Evolutionary conservation across 805 yeast species (phyloP).

Genomic region (Cyberlindnera petersonii): DNA sequence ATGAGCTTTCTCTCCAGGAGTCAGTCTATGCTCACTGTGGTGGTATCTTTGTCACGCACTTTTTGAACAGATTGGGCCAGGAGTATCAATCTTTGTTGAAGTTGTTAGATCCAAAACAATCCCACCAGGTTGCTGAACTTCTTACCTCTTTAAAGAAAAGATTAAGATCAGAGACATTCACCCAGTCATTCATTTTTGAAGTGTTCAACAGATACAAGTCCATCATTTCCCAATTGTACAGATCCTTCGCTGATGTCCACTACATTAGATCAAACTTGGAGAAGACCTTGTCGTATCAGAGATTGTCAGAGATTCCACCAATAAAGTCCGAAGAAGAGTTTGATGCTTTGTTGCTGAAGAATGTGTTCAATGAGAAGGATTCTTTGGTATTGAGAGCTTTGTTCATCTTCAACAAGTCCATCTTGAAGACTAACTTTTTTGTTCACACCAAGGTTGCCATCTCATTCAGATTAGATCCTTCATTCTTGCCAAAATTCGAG

Average conservation of each 20-base stretch:
- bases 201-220: conserved; percentile 67
- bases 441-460: conserved; percentile 92
- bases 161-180: conserved; percentile 88
- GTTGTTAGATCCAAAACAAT: conserved; percentile 58
- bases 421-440: conserved; percentile 91
- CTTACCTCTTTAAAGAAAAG: conserved; percentile 79
- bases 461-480: conserved; percentile 85
- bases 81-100: conserved; percentile 71
- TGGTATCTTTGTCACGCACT: conserved; percentile 88
- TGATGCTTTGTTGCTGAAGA: conserved; percentile 57
- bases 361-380: conserved; percentile 74
- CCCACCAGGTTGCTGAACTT: conserved; percentile 66
- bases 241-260: conserved; percentile 88
- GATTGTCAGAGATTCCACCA: conserved; percentile 73
- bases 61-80: conserved; percentile 88
- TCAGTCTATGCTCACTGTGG: conserved; percentile 93
- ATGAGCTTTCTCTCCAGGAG: conserved; percentile 88
- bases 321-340: conserved; percentile 75
- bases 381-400: conserved; percentile 77
- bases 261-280: conserved; percentile 68
- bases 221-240: conserved; percentile 76
- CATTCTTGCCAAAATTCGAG: conserved; percentile 77
- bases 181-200: conserved; percentile 77
- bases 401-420: conserved; percentile 77
- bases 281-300: conserved; percentile 80